Base-by-base conservation (phyloP, 2,329 filamentous ascomycete species). In the Epichloe brachyelytri region DNA sequence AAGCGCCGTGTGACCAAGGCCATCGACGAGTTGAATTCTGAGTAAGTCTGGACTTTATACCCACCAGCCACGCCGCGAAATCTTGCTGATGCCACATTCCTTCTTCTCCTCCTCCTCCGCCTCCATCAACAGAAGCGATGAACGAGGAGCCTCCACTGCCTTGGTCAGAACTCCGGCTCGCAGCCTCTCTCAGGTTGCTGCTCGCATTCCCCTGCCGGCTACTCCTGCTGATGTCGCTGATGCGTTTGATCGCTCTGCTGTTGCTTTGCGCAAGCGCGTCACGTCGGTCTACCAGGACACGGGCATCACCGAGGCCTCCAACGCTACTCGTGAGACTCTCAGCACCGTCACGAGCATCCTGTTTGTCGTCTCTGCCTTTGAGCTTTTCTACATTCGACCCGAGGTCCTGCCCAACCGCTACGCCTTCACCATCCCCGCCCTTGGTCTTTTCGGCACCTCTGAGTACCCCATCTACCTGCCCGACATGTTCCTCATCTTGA, bases 401-500 rank as follows among this genome's bases (percentile, higher is more conserved):
- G 81, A 85, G 63, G 72, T 94, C 50, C 73, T 96, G 5, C 78
- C 85, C 26, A 78, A 84, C 63, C 76, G 77, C 58, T 87, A 85
- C 63, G 78, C 85, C 54, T 84, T 89, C 63, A 84, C 85, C 53
- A 73, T 89, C 48, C 86, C 87, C 5, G 75, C 82, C 33, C 65
- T 85, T 50, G 58, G 66, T 12, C 65, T 72, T 19, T 65, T 87
- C 20, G 72, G 75, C 51, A 78, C 78, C 14, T 69, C 72, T 6
- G 77, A 79, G 54, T 74, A 79, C 56, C 71, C 80, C 3, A 73
- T 95, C 55, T 76, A 79, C 59, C 68, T 93, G 19, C 88, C 90
- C 0, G 87, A 97, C 66, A 73, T 95, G 59, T 94, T 93, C 67
- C 68, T 84, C 33, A 71, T 96, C 8, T 68, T 95, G 38, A 86